Evolutionary conservation across 768 basidiomycete genomes (phyloP).

Genomic region (Kwoniella sp.): DNA sequence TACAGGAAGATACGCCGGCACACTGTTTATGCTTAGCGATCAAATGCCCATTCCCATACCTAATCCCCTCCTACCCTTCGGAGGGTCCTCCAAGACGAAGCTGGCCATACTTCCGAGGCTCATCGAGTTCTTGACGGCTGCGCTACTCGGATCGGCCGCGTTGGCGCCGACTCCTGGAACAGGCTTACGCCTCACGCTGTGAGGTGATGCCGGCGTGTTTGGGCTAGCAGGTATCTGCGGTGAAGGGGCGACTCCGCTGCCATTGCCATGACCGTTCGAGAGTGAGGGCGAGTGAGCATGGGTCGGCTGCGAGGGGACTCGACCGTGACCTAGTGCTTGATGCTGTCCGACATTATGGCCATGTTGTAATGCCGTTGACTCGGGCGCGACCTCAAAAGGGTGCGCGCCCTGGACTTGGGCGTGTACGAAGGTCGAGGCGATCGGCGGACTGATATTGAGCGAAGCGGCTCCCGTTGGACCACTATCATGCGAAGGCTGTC

Average conservation of each 20-base stretch:
- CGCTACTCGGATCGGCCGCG: slow-evolving; percentile 3
- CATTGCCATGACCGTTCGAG: neutral
- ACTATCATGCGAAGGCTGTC: slow-evolving; percentile 19
- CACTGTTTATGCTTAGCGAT: neutral
- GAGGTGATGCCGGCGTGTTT: slow-evolving; percentile 23
- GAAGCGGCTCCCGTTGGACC: neutral
- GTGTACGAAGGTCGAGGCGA: slow-evolving; percentile 16
- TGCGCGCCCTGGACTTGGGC: neutral
- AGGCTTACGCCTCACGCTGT: slow-evolving; percentile 42
- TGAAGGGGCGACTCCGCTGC: neutral
- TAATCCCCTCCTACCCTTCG: slow-evolving; percentile 18
- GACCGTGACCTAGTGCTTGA: slow-evolving; percentile 16
- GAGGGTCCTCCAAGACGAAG: slow-evolving; percentile 45
- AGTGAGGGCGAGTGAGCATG: neutral
- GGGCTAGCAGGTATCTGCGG: slow-evolving; percentile 9
- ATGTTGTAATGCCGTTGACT: neutral
- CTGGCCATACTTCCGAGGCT: slow-evolving; percentile 44
- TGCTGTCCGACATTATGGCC: neutral
- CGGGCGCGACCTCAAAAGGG: neutral
- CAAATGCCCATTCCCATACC: slow-evolving; percentile 6
- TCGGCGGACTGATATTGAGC: slow-evolving; percentile 21
- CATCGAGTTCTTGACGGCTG: slow-evolving; percentile 26
- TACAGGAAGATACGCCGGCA: neutral
- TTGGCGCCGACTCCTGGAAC: slow-evolving; percentile 29
- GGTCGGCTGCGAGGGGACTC: neutral